Evolutionary conservation across 768 basidiomycete genomes (phyloP).

Genomic region (Collybia sordida): DNA sequence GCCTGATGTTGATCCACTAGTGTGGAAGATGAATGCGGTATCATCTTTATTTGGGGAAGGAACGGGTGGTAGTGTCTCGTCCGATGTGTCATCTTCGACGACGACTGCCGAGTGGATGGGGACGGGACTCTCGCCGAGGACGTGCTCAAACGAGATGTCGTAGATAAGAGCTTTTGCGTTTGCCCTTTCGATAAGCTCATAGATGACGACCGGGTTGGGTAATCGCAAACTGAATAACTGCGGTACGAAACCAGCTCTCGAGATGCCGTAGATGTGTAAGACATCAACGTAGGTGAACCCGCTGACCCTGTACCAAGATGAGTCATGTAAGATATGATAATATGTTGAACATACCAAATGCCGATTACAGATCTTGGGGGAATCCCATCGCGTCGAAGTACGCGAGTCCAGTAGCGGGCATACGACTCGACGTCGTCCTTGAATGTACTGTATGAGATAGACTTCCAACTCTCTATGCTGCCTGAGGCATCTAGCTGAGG

Average conservation of each 20-base stretch:
- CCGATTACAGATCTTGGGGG: conserved; percentile 54
- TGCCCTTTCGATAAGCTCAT: conserved; percentile 56
- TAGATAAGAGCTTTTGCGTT: conserved; percentile 57
- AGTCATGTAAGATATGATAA: neutral
- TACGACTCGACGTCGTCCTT: conserved; percentile 51
- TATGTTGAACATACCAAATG: conserved; percentile 46
- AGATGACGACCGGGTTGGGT: conserved; percentile 57
- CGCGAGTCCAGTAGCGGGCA: conserved; percentile 54
- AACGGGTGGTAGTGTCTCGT: conserved; percentile 38
- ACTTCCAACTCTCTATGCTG: conserved; percentile 18
- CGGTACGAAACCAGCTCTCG: conserved; percentile 66
- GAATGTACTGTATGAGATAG: conserved; percentile 42
- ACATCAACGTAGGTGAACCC: conserved; percentile 64
- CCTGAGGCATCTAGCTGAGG: conserved; percentile 36
- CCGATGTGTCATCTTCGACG: conserved; percentile 25
- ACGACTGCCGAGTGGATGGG: conserved; percentile 35
- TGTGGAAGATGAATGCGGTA: conserved; percentile 59
- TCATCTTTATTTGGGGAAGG: conserved; percentile 25
- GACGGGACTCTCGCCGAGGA: conserved; percentile 37
- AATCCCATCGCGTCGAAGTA: conserved; percentile 40
- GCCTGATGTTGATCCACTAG: conserved; percentile 66
- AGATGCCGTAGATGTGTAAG: conserved; percentile 61
- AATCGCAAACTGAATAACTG: conserved; percentile 64
- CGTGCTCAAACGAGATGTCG: conserved; percentile 44
- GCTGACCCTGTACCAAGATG: conserved; percentile 45